Evolutionary conservation across 345 rosid species (phyloP).

Genomic region (Salix purpurea): DNA sequence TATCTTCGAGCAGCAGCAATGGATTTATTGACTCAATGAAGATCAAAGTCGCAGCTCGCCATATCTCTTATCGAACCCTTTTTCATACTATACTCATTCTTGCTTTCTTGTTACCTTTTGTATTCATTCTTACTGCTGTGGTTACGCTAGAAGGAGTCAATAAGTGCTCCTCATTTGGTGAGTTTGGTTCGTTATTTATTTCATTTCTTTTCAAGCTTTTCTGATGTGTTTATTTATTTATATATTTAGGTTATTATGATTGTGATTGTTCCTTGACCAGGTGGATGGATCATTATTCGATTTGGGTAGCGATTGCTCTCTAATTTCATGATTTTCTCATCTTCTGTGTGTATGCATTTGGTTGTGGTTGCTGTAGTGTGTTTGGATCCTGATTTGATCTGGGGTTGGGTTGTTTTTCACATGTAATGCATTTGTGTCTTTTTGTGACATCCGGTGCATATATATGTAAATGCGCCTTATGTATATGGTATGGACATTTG

Average conservation of each 20-base stretch:
- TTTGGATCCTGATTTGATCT: slow-evolving; percentile 3
- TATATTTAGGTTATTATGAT: neutral
- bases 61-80: slow-evolving; percentile 92
- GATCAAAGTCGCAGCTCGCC: slow-evolving; percentile 99
- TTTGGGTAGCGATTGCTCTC: neutral
- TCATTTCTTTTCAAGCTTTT: neutral
- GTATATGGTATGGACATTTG: neutral
- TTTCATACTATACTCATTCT: slow-evolving; percentile 92
- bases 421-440: neutral
- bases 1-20: slow-evolving; percentile 73
- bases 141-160: slow-evolving; percentile 99
- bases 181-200: neutral
- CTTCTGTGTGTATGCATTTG: neutral
- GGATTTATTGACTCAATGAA: slow-evolving; percentile 99
- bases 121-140: slow-evolving; percentile 94
- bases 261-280: neutral
- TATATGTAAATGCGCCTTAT: neutral
- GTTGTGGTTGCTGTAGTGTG: neutral
- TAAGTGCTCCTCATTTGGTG: slow-evolving; percentile 99
- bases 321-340: neutral
- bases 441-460: neutral
- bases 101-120: slow-evolving; percentile 97
- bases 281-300: slow-evolving; percentile 23
- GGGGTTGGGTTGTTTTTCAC: neutral
- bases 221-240: neutral